Percentiles rank a stretch among this genome's conserved stretches.
These are phyloP conservation scores for Trichoderma atrobrunneum DNA, from an alignment of 2,329 filamentous ascomycete genomes.

Conservation along the genomic window DNA sequence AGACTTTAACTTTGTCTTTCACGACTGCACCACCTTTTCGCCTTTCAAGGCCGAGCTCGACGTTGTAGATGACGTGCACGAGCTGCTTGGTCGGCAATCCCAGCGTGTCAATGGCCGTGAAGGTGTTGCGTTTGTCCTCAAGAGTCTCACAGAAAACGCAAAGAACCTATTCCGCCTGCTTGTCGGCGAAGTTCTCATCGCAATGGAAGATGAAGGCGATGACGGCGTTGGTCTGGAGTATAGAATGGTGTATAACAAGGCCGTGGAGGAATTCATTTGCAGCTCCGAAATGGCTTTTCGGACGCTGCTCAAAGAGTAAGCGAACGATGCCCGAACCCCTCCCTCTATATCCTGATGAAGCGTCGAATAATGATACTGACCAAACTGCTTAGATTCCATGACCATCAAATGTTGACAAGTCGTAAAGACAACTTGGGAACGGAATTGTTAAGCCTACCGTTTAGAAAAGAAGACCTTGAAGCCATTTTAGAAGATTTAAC, in stretches of 20 bases:
- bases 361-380: neutral
- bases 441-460: conserved; percentile 81
- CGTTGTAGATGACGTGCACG: conserved; percentile 85
- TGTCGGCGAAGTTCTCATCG: conserved; percentile 76
- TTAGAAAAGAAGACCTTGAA: conserved; percentile 85
- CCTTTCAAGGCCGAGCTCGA: conserved; percentile 72
- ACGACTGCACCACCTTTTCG: conserved; percentile 89
- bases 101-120: conserved; percentile 82
- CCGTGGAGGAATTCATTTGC: conserved; percentile 94
- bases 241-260: conserved; percentile 87
- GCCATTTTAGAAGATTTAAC: conserved; percentile 73
- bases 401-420: conserved; percentile 95
- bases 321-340: conserved; percentile 16
- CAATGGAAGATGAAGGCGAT: conserved; percentile 60
- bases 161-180: conserved; percentile 81
- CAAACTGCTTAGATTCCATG: conserved; percentile 67
- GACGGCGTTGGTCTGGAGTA: conserved; percentile 77
- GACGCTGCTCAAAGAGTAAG: conserved; percentile 86
- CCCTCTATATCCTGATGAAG: neutral
- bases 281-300: conserved; percentile 95
- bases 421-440: conserved; percentile 81
- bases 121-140: conserved; percentile 86
- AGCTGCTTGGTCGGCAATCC: conserved; percentile 76
- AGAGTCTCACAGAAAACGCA: conserved; percentile 88
- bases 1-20: conserved; percentile 82